Base-by-base conservation (phyloP, 2,329 filamentous ascomycete species). In the Trichocomaceae sp. region DNA sequence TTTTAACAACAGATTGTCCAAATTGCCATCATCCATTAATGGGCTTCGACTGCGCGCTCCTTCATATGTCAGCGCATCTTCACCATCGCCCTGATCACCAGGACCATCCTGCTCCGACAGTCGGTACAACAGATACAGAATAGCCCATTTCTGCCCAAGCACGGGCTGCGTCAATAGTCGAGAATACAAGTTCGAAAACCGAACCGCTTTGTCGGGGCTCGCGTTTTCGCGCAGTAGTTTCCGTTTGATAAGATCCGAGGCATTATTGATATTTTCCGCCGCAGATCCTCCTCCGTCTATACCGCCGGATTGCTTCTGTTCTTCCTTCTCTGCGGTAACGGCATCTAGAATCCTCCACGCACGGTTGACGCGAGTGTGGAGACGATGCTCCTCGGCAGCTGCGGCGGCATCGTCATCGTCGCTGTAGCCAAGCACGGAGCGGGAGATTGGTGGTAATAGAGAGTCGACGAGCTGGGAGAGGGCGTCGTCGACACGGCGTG, bases 71-170 rank as follows among this genome's bases (percentile, higher is more conserved):
- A 45, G 15, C 29, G 52, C 47, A 41, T 58, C 61, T 29, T 64
- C 62, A 8, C 61, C 53, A 12, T 60, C 60, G 26, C 5, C 26
- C n/a, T 68, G 62, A 19, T 53, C 26, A 29, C 26, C 26, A 29
- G 26, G 26, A 29, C 26, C 26, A n/a, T 68, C 64, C 48, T 81
- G 83, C 65, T 91, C 87, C 58, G 88, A 84, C 47, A 96, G 81
- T 63, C 89, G 85, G 69, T 93, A 87, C 42, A 99, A 81, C 42
- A 99, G 83, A 69, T 95, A 95, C 19, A 99, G 79, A 61, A 99
- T 96, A 2, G 88, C 90, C 90, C 91, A 97, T 80, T 99, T 99
- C 71, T 96, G 88, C 64, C 88, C 87, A 45, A 99, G 79, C 5
- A 97, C 91, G 0, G 91, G 91, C 61, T 96, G 84, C n/a, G 89